A percentile compares a stretch with the other conserved stretches of the same genome.
These are phyloP conservation scores for Wickerhamomyces rabaulensis DNA, from an alignment of 805 yeast genomes.

Conservation along the genomic window DNA sequence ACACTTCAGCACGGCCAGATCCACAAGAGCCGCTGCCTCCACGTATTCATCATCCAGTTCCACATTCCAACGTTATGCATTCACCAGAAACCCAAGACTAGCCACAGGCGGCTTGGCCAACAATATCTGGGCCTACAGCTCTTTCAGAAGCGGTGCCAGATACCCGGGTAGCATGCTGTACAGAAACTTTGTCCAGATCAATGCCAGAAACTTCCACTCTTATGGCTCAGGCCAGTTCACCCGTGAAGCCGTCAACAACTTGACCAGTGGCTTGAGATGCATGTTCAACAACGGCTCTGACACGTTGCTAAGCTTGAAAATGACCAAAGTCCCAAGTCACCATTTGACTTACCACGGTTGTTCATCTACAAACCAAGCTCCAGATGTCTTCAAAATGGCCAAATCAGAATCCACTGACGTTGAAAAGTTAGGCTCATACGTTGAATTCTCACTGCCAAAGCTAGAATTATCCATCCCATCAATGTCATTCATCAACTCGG, in stretches of 20 bases:
- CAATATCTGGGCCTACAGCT: constrained; percentile 21
- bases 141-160: constrained; percentile 21
- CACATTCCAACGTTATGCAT: constrained; percentile 6
- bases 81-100: not conserved
- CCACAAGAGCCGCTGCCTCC: constrained; percentile 7
- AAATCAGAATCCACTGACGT: constrained; percentile 26
- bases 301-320: constrained; percentile 17
- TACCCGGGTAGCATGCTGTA: constrained; percentile 28
- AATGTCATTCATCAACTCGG: constrained; percentile 39
- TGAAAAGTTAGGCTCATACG: constrained; percentile 40
- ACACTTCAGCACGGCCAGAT: constrained; percentile 21
- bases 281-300: constrained; percentile 29
- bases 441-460: constrained; percentile 51
- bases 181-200: constrained; percentile 30
- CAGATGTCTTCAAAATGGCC: constrained; percentile 29
- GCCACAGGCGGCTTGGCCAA: constrained; percentile 5
- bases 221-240: constrained; percentile 31
- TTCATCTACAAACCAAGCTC: constrained; percentile 26
- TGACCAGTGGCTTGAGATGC: constrained; percentile 45
- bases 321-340: constrained; percentile 14
- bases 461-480: constrained; percentile 32
- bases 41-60: constrained; percentile 1
- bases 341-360: constrained; percentile 18
- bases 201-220: constrained; percentile 34
- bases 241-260: constrained; percentile 53